Evolutionary conservation across 2,329 filamentous ascomycete species (phyloP), one percentile per base, ranked within the genome.

Genomic region (Pseudogymnoascus sp.): DNA sequence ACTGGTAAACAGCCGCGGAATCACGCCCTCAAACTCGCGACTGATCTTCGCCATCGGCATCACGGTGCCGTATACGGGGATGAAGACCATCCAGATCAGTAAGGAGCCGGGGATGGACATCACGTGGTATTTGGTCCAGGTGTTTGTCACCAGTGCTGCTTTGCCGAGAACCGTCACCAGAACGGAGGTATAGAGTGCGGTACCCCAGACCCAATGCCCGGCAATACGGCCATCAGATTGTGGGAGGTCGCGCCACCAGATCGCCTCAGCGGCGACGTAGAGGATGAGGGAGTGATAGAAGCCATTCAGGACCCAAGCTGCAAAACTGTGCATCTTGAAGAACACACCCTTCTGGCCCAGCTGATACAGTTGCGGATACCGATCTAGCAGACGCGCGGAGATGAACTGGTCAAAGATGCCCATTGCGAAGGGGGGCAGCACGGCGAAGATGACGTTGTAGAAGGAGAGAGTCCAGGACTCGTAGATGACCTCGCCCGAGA

Each of bases 381-480:
- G 86, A 74, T 99, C 94, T 10, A 99, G 81, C 21, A 99, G 80
- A 24, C 94, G 87, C 5, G 95, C 94, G 41, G 92, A 96, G 71
- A 99, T 92, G 76, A 95, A 97, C 73, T 99, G 95, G 74, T 99
- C 95, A 66, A 97, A 90, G 66, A 99, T 96, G 68, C 94, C 94
- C 71, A 99, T 87, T 1, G 91, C 93, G 63, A 99, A 87, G 0
- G 94, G 94, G 13, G 94, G 94, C 15, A 97, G 79, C 17, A 96
- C 89, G 0, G 94, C 99, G 78, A 96, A 99, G 74, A 99, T 89
- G 74, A 99, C 92, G 79, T 99, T 99, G 81, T 97, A 99, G 78
- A 97, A 96, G 6, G 93, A 96, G n/a, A 99, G 79, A 0, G 92
- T 97, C 95, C 95, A 99, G 8, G 94, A 97, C 76, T 99, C 94